Percentiles rank a stretch among this genome's conserved stretches.
These are phyloP conservation scores for Cucumis hystrix DNA, from an alignment of 306 rosid genomes.

Conservation along the genomic window DNA sequence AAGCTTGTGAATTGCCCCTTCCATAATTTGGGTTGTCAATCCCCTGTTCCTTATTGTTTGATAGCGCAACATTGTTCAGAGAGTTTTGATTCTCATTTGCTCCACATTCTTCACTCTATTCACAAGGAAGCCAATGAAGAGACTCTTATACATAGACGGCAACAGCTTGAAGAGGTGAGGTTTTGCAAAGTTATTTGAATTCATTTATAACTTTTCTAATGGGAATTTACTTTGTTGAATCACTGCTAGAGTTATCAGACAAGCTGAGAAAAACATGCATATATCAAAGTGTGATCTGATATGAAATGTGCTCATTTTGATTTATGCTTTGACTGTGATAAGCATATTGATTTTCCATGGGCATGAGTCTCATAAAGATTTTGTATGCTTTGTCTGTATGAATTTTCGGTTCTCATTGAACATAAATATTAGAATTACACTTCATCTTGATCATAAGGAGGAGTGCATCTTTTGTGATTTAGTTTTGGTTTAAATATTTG, in stretches of 20 bases:
- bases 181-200: neutral
- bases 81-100: constrained; percentile 40
- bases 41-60: constrained; percentile 37
- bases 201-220: neutral
- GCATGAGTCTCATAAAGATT: neutral
- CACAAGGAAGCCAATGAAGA: constrained; percentile 45
- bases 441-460: neutral
- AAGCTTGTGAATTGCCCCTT: constrained; percentile 80
- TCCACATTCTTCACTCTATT: constrained; percentile 32
- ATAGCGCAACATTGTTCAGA: constrained; percentile 42
- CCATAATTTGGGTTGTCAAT: constrained; percentile 55
- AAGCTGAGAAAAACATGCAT: neutral
- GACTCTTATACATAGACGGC: constrained; percentile 32
- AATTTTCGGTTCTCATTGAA: neutral
- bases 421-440: neutral
- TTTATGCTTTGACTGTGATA: too few relatives aligned
- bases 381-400: neutral
- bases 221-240: neutral
- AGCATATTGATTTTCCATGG: too few relatives aligned
- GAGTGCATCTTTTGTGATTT: neutral
- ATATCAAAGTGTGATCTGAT: neutral
- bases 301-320: neutral
- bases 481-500: neutral
- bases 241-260: neutral
- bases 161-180: constrained; percentile 52